Conservation (phyloP, 345 rosid genomes). For the Acer negundo region DNA sequence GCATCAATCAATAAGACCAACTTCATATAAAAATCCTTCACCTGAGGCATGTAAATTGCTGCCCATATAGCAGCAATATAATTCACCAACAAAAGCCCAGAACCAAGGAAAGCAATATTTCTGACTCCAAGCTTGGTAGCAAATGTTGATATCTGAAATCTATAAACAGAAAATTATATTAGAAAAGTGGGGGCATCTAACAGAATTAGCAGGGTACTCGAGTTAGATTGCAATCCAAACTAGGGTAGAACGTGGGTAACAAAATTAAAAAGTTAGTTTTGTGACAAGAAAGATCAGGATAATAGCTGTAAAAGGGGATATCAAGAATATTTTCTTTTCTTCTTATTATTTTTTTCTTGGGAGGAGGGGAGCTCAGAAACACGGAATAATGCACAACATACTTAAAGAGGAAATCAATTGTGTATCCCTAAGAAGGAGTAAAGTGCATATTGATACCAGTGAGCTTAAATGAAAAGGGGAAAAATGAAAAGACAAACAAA, state of each 20-base stretch:
- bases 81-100: constrained; percentile 81
- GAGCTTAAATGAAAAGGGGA: constrained; percentile 8
- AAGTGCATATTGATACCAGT: not conserved
- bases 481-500: constrained; percentile 5
- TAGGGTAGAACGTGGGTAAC: not conserved
- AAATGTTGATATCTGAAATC: constrained; percentile 87
- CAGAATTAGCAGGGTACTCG: not conserved
- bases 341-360: not conserved
- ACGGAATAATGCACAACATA: not conserved
- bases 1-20: constrained; percentile 16
- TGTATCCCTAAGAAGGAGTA: not conserved
- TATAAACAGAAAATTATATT: constrained; percentile 28
- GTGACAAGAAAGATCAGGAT: constrained; percentile 4
- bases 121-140: constrained; percentile 96
- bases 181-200: not conserved
- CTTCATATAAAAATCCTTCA: constrained; percentile 28
- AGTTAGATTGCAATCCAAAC: not conserved
- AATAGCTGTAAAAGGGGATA: not conserved
- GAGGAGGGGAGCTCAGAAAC: not conserved
- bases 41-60: constrained; percentile 94
- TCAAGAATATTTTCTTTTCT: not conserved
- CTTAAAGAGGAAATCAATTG: not conserved
- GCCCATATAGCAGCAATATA: constrained; percentile 72
- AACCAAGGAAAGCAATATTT: constrained; percentile 88
- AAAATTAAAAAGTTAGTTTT: not conserved